phyloP scores from a whole-genome alignment of 2,329 filamentous ascomycete species.

The Gnomoniopsis smithogilvyi region DNA sequence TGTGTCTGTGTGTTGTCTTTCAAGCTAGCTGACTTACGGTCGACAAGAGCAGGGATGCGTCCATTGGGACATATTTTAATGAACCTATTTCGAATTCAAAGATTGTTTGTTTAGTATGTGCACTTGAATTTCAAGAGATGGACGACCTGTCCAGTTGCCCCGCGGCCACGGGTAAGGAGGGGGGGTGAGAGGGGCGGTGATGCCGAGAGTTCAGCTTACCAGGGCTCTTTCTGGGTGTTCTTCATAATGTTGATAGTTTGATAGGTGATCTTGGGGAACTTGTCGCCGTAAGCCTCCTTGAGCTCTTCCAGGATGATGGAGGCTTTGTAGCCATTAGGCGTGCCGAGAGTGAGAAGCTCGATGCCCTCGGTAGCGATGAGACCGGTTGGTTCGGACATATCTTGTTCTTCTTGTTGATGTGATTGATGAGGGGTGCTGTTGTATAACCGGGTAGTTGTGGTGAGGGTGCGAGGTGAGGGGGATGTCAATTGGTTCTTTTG shows the following conservation, averaged over 20 bases:
- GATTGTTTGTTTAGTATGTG: too few species aligned
- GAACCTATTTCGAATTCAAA: too few species aligned
- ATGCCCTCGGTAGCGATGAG: slow-evolving; percentile 61
- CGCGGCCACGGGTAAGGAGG: too few species aligned
- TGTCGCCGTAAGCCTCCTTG: slow-evolving; percentile 58
- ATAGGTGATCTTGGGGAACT: slow-evolving; percentile 33
- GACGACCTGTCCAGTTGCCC: too few species aligned
- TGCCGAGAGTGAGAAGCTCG: slow-evolving; percentile 58
- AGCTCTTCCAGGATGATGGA: slow-evolving; percentile 64
- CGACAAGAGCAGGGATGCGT: slow-evolving; percentile 62
- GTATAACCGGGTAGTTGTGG: background rate
- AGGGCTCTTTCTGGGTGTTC: slow-evolving; percentile 65
- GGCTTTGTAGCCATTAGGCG: slow-evolving; percentile 54
- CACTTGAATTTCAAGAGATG: too few species aligned
- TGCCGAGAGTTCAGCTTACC: slow-evolving; percentile 56
- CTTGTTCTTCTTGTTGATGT: background rate
- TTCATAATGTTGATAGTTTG: slow-evolving; percentile 57
- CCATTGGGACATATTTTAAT: slow-evolving; percentile 57
- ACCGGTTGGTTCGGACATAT: slow-evolving; percentile 46
- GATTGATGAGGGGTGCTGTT: background rate
- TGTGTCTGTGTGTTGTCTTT: too few species aligned
- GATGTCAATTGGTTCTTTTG: background rate
- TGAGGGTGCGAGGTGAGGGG: background rate
- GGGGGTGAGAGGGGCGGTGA: too few species aligned
- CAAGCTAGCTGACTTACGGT: slow-evolving; percentile 35